Conservation (phyloP, 345 rosid species). For the Excoecaria cochinchinensis region DNA sequence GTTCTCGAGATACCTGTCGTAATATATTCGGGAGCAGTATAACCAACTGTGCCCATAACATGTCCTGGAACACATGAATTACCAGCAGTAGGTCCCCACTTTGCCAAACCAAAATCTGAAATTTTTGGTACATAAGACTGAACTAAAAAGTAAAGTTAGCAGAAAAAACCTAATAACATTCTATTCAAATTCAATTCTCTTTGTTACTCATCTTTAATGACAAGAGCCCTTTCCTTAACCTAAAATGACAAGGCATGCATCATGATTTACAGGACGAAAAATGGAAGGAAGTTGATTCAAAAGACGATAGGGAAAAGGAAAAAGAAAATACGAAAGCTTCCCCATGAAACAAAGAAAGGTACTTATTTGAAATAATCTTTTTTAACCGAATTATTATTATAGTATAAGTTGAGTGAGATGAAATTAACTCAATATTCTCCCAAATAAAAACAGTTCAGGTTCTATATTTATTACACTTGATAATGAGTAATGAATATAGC, state of each 20-base stretch:
- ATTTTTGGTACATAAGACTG: not conserved
- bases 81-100: constrained; percentile 4
- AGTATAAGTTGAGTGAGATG: no score
- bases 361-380: no score
- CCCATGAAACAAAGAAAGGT: no score
- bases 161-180: not conserved
- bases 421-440: no score
- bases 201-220: not conserved
- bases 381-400: no score
- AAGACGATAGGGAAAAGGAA: no score
- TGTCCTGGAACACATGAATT: not conserved
- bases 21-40: not conserved
- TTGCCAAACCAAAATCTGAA: constrained; percentile 14
- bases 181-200: not conserved
- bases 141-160: not conserved
- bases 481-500: no score
- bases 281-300: not conserved
- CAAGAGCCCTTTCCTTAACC: no score
- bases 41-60: constrained; percentile 1
- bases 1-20: not conserved
- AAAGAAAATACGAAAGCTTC: no score
- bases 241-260: no score
- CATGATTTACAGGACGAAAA: not conserved
- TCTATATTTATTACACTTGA: no score
- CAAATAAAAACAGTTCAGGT: no score